phyloP scores from a whole-genome alignment of 148 eudicot species.

The Limonium bicolor region DNA sequence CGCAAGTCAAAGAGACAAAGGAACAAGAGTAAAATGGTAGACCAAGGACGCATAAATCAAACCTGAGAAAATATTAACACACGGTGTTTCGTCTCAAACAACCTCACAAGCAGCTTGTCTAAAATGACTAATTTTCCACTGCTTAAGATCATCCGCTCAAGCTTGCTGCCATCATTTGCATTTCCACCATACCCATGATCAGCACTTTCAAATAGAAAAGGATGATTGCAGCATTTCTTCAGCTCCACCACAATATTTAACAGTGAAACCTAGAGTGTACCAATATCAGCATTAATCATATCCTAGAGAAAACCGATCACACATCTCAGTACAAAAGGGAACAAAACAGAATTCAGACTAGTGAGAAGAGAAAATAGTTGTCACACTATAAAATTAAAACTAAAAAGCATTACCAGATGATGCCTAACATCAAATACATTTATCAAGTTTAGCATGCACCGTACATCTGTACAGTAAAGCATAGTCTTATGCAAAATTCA shows the following conservation, averaged over 20 bases:
- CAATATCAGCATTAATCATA: too few relatives aligned
- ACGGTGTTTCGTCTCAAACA: constrained; percentile 94
- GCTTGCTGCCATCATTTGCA: constrained; percentile 67
- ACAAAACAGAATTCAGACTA: too few relatives aligned
- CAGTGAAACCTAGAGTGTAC: constrained; percentile 99
- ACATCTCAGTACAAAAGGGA: too few relatives aligned
- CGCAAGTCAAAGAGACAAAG: background rate
- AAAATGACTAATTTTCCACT: constrained; percentile 96
- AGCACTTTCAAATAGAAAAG: constrained; percentile 97
- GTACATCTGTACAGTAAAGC: too few relatives aligned
- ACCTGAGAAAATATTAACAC: constrained; percentile 99
- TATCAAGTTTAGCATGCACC: too few relatives aligned
- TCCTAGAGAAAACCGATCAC: too few relatives aligned
- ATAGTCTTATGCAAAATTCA: too few relatives aligned
- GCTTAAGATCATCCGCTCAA: constrained; percentile 77
- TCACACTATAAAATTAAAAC: too few relatives aligned
- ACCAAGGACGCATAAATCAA: constrained; percentile 3
- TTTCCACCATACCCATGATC: constrained; percentile 99
- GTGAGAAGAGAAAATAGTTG: too few relatives aligned
- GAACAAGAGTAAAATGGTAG: background rate
- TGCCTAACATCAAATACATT: too few relatives aligned
- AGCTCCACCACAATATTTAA: constrained; percentile 97
- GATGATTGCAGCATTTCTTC: constrained; percentile 99
- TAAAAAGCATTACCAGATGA: too few relatives aligned
- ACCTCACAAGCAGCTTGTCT: constrained; percentile 80